These are phyloP conservation scores for Populus hybrid DNA, from an alignment of 441 rosid genomes.

Conservation along the genomic window DNA sequence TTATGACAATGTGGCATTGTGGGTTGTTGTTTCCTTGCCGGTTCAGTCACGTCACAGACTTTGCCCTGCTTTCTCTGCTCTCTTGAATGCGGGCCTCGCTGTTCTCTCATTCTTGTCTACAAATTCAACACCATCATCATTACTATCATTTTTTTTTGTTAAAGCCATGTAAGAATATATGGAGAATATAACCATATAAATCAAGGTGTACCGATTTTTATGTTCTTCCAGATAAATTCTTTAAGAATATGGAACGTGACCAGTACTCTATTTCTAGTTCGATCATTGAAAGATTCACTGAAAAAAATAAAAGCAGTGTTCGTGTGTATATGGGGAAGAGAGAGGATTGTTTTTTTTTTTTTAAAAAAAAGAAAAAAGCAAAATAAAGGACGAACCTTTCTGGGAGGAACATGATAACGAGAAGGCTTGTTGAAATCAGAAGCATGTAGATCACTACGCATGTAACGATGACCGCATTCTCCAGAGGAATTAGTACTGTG, in stretches of 20 bases:
- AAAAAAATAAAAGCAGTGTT: not conserved
- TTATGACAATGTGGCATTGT: not conserved
- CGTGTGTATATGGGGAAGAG: not conserved
- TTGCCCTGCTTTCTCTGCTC: constrained; percentile 56
- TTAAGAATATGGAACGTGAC: not conserved
- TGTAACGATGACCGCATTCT: constrained; percentile 64
- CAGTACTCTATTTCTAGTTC: not conserved
- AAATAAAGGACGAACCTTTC: constrained; percentile 44
- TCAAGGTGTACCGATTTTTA: no score
- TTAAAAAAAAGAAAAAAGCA: constrained; percentile 1
- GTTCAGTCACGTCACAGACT: constrained; percentile 58
- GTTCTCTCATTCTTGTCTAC: constrained; percentile 44
- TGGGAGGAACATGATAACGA: constrained; percentile 37
- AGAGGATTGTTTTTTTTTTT: not conserved
- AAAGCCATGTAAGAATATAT: not conserved
- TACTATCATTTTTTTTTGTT: no score
- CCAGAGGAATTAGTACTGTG: constrained; percentile 44
- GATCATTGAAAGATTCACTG: not conserved
- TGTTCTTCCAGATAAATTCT: no score
- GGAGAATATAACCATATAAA: no score
- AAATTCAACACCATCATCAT: not conserved
- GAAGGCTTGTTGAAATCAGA: constrained; percentile 73
- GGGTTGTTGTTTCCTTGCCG: constrained; percentile 33
- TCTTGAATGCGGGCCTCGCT: constrained; percentile 41
- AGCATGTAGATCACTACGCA: constrained; percentile 48